Percentiles rank a stretch among this genome's conserved stretches.
phyloP scores from a whole-genome alignment of 164 flowering plant genomes.

The Vitis rotundifolia region DNA sequence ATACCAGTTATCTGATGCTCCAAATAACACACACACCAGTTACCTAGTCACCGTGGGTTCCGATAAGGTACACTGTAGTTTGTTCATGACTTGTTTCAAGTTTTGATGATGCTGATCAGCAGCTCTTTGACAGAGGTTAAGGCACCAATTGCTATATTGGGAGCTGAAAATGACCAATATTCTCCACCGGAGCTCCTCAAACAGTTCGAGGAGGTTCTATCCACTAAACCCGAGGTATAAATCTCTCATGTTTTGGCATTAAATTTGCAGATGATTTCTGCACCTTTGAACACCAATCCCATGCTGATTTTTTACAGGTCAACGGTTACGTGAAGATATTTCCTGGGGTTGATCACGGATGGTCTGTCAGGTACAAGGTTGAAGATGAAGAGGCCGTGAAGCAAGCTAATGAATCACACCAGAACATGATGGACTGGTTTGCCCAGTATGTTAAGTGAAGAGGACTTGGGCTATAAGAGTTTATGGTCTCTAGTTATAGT shows the following conservation, averaged over 20 bases:
- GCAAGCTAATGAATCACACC: constrained; percentile 37
- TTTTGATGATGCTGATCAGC: too few species aligned
- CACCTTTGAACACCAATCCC: not conserved
- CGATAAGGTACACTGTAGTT: too few species aligned
- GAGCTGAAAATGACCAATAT: constrained; percentile 15
- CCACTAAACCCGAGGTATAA: constrained; percentile 14
- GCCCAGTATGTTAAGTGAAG: constrained; percentile 14
- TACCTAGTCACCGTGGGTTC: too few species aligned
- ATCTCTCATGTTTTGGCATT: not conserved
- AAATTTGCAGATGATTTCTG: too few species aligned
- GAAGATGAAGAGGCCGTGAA: constrained; percentile 32
- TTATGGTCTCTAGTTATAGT: too few species aligned
- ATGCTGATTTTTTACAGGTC: constrained; percentile 16
- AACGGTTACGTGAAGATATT: constrained; percentile 37
- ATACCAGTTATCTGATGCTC: too few species aligned
- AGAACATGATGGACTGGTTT: constrained; percentile 34
- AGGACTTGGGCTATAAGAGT: too few species aligned
- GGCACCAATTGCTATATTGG: constrained; percentile 21
- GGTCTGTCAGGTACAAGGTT: constrained; percentile 36
- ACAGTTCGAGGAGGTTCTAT: constrained; percentile 16
- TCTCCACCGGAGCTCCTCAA: constrained; percentile 20
- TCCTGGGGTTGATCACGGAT: constrained; percentile 35
- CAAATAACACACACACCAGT: too few species aligned
- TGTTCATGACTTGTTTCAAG: too few species aligned
- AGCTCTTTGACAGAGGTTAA: not conserved